A percentile compares a stretch with the other conserved stretches of the same genome.
These are phyloP conservation scores for Cenchrus fungigraminus DNA, from an alignment of 176 grass and related monocot genomes.

Conservation along the genomic window DNA sequence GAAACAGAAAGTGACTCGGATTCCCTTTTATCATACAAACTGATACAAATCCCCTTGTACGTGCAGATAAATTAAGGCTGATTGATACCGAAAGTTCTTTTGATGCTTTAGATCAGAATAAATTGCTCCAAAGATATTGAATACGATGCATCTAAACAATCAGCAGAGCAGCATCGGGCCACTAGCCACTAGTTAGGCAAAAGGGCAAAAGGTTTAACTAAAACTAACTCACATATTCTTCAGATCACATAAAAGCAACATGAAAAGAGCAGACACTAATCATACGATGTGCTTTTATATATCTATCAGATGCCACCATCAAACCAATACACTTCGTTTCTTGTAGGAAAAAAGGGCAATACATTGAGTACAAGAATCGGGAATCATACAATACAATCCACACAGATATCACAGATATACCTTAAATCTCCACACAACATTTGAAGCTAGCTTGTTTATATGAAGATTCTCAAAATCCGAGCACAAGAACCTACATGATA, in stretches of 20 bases:
- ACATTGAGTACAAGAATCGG: not conserved
- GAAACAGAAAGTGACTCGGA: not conserved
- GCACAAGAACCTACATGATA: not conserved
- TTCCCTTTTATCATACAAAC: not conserved
- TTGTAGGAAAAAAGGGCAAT: not conserved
- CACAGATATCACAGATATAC: not conserved
- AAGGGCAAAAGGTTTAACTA: slow-evolving; percentile 20
- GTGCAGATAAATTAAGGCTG: not conserved
- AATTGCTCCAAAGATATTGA: not conserved
- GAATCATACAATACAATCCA: not conserved
- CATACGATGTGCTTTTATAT: not conserved
- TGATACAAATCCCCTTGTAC: not conserved
- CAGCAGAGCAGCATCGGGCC: not conserved
- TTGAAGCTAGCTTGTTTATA: not conserved
- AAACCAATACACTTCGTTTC: not conserved
- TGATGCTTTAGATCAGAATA: slow-evolving; percentile 15
- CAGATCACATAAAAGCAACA: not conserved
- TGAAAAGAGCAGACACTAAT: not conserved
- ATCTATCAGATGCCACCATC: slow-evolving; percentile 20
- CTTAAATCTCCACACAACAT: not conserved
- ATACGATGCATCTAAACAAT: not conserved
- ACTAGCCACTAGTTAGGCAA: not conserved
- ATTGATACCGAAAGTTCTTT: slow-evolving; percentile 29
- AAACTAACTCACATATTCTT: slow-evolving; percentile 7
- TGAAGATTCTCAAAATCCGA: not conserved